Conservation (phyloP, 805 yeast genomes). For the Kodamaea fukazawae region DNA sequence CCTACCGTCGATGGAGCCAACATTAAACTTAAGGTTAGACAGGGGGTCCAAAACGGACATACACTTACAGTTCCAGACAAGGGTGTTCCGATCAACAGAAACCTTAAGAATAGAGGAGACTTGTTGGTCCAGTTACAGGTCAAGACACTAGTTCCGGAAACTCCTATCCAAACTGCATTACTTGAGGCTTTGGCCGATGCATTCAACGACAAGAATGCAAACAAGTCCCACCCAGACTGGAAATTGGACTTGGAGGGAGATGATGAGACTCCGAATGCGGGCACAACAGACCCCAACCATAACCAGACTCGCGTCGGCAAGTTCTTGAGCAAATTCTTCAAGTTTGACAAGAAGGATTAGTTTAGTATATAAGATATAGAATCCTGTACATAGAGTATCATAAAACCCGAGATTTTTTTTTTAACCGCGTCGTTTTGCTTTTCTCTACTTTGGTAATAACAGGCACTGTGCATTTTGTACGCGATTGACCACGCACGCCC, state of each 20-base stretch:
- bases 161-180: slow-evolving; percentile 82
- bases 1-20: slow-evolving; percentile 85
- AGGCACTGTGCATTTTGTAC: too few species aligned
- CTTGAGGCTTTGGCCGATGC: slow-evolving; percentile 95
- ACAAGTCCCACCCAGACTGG: slow-evolving; percentile 53
- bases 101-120: slow-evolving; percentile 66
- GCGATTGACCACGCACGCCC: too few species aligned
- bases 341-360: slow-evolving; percentile 13
- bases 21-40: slow-evolving; percentile 73
- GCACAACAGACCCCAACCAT: slow-evolving; percentile 26
- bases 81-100: slow-evolving; percentile 73
- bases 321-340: slow-evolving; percentile 25
- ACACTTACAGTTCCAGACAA: slow-evolving; percentile 73
- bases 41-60: slow-evolving; percentile 80
- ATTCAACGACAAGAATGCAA: slow-evolving; percentile 75
- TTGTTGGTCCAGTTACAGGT: slow-evolving; percentile 73
- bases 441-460: too few species aligned
- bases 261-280: slow-evolving; percentile 10
- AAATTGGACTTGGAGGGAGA: slow-evolving; percentile 31
- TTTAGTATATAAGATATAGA: slow-evolving; percentile 1
- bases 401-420: neutral
- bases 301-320: slow-evolving; percentile 35
- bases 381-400: slow-evolving; percentile 1
- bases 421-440: too few species aligned
- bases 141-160: slow-evolving; percentile 67